Evolutionary conservation across 1,284 basidiomycete species (phyloP).

Genomic region (Filobasidium uniguttulatum): DNA sequence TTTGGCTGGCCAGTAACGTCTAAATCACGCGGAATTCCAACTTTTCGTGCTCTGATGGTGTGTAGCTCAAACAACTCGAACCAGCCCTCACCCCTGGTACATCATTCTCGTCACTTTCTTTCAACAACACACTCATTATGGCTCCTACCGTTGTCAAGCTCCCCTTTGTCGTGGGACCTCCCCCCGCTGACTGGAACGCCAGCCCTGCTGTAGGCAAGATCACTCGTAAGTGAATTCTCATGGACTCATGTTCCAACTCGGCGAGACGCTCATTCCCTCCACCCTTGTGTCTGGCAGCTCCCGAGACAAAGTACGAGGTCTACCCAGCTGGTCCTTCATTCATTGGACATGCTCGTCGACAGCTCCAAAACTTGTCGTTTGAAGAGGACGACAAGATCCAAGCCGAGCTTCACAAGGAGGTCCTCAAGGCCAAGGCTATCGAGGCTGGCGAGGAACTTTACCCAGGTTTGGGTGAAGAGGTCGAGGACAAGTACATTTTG

Average conservation of each 20-base stretch:
- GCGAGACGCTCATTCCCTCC: not conserved
- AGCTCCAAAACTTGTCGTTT: constrained; percentile 61
- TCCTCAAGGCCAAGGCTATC: constrained; percentile 45
- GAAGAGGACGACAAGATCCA: constrained; percentile 54
- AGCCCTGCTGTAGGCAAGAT: constrained; percentile 28
- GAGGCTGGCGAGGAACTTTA: constrained; percentile 53
- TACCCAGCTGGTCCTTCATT: constrained; percentile 75
- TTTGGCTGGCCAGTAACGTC: too few relatives aligned
- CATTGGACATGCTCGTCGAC: constrained; percentile 61
- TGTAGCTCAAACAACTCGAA: too few relatives aligned
- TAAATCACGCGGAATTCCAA: too few relatives aligned
- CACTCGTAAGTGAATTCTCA: not conserved
- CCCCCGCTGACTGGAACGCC: constrained; percentile 30
- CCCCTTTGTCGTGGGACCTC: constrained; percentile 29
- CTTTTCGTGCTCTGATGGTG: too few relatives aligned
- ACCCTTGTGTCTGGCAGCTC: constrained; percentile 15
- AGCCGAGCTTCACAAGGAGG: constrained; percentile 29
- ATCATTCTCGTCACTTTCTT: not conserved
- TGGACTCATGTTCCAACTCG: too few relatives aligned
- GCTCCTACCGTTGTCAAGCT: constrained; percentile 29
- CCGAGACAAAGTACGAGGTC: constrained; percentile 39
- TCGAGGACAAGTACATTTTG: constrained; percentile 61
- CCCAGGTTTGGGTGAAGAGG: constrained; percentile 85
- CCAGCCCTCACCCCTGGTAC: not conserved
- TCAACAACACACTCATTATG: constrained; percentile 20